Evolutionary conservation across 306 rosid species (phyloP).

Genomic region (Acacia confusa): DNA sequence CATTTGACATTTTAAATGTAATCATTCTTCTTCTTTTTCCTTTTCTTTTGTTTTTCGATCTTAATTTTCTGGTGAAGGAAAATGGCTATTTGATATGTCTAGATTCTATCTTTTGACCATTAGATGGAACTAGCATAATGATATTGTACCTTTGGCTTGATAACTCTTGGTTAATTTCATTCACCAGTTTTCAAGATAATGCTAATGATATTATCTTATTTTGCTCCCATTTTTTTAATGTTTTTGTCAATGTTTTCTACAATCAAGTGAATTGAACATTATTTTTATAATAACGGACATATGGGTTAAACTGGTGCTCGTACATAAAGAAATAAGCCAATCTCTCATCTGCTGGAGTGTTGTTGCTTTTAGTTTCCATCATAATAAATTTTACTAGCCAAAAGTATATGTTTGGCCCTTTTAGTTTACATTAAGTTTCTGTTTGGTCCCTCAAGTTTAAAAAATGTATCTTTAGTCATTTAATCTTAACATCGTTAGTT

Average conservation of each 20-base stretch:
- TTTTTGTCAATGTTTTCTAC: slow-evolving; percentile 21
- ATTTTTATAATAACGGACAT: slow-evolving; percentile 7
- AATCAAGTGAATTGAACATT: slow-evolving; percentile 23
- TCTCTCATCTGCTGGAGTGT: neutral
- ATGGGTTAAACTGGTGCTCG: neutral
- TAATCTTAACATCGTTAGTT: no score
- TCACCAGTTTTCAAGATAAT: slow-evolving; percentile 11
- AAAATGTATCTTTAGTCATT: no score
- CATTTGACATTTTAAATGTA: slow-evolving; percentile 12
- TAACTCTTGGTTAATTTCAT: neutral
- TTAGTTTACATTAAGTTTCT: no score
- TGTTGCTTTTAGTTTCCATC: neutral
- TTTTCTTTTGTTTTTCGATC: neutral
- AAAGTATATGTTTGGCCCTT: no score
- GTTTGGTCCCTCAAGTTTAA: no score
- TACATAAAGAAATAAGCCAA: neutral
- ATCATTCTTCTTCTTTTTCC: neutral
- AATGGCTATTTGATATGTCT: slow-evolving; percentile 21
- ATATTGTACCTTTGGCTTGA: neutral
- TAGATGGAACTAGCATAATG: neutral
- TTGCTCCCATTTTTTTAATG: neutral
- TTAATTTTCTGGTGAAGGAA: slow-evolving; percentile 18
- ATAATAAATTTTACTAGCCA: neutral
- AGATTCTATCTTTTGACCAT: neutral
- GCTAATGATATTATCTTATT: slow-evolving; percentile 8